Base-by-base conservation (phyloP, 1,284 basidiomycete genomes). In the Ceratobasidium theobromae region DNA sequence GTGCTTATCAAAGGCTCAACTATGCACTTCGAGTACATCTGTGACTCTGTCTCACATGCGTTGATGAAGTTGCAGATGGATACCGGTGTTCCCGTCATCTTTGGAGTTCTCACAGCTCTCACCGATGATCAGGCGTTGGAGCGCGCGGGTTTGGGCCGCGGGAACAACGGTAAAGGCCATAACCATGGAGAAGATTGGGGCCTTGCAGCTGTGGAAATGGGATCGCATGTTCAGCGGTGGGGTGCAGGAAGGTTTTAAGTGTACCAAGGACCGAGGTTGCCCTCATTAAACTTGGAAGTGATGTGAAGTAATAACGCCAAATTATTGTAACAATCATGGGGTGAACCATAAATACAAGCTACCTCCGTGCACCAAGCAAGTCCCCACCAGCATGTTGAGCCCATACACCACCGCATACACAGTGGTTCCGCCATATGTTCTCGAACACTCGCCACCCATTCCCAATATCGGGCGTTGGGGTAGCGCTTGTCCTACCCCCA, bases 21-120 rank as follows among this genome's bases (percentile, higher is more conserved):
- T 14, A 96, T 96, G 93, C 95, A 98, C 79, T 98, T 97, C 76
- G 95, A 98, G 77, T 99, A 99, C 81, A 99, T 99, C 76, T 93
- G 86, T 75, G 95, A 98, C 72, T 85, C 87, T 66, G 93, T 97
- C 68, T 88, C 92, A 48, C 89, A 96, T 73, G 95, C 89, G 40
- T 81, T 99, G 72, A 99, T 98, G 96, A 85, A 86, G 70, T 85
- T 98, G 27, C 93, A 95, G 75, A 80, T 98, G 72, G 95, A 99
- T 76, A 88, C 89, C 1, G 92, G 93, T 21, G 85, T 91, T n/a
- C 96, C 96, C 0, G 93, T 99, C 73, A 90, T 99, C 70, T 96
- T 98, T 75, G 97, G 97, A 33, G 93, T 99, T 12, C 80, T 99
- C 72, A 99, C 96, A 14, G 92, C 88, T 43, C 83, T 99, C 70